phyloP scores from a whole-genome alignment of 768 basidiomycete genomes.

The Trametes maxima region DNA sequence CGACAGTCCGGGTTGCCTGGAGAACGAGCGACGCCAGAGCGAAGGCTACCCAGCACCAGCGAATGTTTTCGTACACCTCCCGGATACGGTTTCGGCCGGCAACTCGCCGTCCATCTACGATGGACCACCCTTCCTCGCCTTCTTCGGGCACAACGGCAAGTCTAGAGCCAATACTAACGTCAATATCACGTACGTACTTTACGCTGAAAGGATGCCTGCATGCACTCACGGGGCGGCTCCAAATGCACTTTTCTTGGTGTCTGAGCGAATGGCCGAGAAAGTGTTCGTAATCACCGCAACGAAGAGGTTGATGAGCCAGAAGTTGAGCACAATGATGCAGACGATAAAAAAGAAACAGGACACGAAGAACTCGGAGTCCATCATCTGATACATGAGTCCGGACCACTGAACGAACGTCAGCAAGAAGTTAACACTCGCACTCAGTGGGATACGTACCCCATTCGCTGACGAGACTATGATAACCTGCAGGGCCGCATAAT shows the following conservation, averaged over 20 bases:
- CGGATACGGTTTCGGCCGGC: conserved; percentile 51
- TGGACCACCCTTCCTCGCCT: conserved; percentile 64
- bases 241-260: conserved; percentile 91
- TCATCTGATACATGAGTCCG: conserved; percentile 82
- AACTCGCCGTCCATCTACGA: conserved; percentile 46
- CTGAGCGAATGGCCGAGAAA: conserved; percentile 82
- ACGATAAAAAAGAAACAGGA: conserved; percentile 87
- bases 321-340: conserved; percentile 84
- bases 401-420: conserved; percentile 56
- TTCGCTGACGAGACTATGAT: conserved; percentile 81
- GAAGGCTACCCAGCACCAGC: conserved; percentile 75
- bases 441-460: conserved; percentile 51
- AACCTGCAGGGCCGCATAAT: conserved; percentile 79
- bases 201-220: not conserved
- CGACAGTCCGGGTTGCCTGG: conserved; percentile 67
- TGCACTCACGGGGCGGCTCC: conserved; percentile 70
- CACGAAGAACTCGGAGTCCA: conserved; percentile 89
- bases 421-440: conserved; percentile 1
- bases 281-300: conserved; percentile 96
- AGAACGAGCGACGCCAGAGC: conserved; percentile 71
- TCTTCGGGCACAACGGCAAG: conserved; percentile 50
- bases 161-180: conserved; percentile 28
- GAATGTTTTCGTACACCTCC: conserved; percentile 56
- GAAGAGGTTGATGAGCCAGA: conserved; percentile 92
- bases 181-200: not conserved